Base-by-base conservation (phyloP, 1,284 basidiomycete genomes). In the Ceratobasidium sp. region DNA sequence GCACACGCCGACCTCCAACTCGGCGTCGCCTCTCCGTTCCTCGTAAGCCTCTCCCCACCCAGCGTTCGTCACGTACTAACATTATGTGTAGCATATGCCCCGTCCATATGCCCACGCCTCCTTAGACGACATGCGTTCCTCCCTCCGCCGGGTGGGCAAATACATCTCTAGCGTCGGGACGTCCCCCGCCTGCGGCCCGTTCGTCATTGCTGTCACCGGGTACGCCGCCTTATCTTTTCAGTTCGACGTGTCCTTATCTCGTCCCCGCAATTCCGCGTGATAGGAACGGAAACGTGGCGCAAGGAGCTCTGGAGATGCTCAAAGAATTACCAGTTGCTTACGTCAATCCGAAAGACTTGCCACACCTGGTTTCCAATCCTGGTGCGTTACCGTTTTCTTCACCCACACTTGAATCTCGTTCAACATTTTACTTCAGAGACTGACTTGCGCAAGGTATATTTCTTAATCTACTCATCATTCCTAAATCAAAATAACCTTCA, bases 121-220 rank as follows among this genome's bases (percentile, higher is more conserved):
- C 8, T 82, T 95, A 7, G 83, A 87, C 2, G 86, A 87, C 15
- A 86, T 94, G 64, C 88, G 90, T 9, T 79, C 81, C 1, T 85
- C 90, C 1, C 83, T 97, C 29, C 84, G 85, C 48, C 81, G 84
- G 7, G 87, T 93, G 14, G 93, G 92, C 0, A 82, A 84, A 0
- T 83, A 85, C 11, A 91, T 95, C 31, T 77, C 82, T 0, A 81
- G 83, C 41, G 83, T 89, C 54, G 93, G 92, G 1, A 92, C 90
- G 0, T 90, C 92, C 9, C 80, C 81, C 63, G 83, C 84, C 9
- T 83, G 93, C 0, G 94, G 93, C 2, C 94, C 95, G 0, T 89
- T 94, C 57, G 88, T 96, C 0, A 88, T 97, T 67, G 91, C 93
- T 19, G 82, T 97, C 47, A 95, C 94, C 22, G 95, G 95, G 93